These are phyloP conservation scores for Heliamphora ciliata DNA, from an alignment of 179 eudicot species.

Conservation along the genomic window DNA sequence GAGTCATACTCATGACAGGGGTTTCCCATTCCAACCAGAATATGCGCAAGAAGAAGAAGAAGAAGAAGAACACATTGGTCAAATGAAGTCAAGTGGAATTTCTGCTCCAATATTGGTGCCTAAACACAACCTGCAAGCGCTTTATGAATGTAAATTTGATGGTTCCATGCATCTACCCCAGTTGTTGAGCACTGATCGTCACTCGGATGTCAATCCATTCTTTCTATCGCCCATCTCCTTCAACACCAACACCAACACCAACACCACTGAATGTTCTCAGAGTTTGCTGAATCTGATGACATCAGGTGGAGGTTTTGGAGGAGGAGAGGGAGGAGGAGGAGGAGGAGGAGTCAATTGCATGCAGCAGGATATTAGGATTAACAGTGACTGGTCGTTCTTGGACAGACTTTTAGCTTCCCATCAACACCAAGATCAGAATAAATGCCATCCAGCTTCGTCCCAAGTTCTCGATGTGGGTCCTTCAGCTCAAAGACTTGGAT, in stretches of 20 bases:
- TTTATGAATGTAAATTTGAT: constrained; percentile 21
- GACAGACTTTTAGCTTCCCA: constrained; percentile 48
- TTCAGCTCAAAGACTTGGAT: constrained; percentile 22
- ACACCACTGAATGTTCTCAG: constrained; percentile 31
- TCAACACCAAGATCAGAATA: constrained; percentile 17
- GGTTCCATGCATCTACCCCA: constrained; percentile 51
- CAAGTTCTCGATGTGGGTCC: constrained; percentile 24
- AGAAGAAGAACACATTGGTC: constrained; percentile 17
- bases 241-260: constrained; percentile 21
- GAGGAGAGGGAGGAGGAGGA: background rate
- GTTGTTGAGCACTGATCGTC: constrained; percentile 26
- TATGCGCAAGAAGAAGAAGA: constrained; percentile 18
- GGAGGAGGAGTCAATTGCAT: background rate
- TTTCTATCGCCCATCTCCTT: constrained; percentile 18
- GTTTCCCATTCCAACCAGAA: constrained; percentile 17
- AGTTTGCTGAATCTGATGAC: constrained; percentile 34
- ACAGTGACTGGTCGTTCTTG: constrained; percentile 45
- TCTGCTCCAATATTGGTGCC: constrained; percentile 9
- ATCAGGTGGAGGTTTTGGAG: background rate
- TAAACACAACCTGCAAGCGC: constrained; percentile 20
- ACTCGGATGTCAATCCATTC: constrained; percentile 12
- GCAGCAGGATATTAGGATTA: constrained; percentile 17
- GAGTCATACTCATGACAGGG: constrained; percentile 21
- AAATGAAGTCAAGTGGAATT: constrained; percentile 12
- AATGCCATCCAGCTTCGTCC: constrained; percentile 15